Base-by-base conservation (phyloP, 2,329 filamentous ascomycete genomes). In the Neofusicoccum laricinum region DNA sequence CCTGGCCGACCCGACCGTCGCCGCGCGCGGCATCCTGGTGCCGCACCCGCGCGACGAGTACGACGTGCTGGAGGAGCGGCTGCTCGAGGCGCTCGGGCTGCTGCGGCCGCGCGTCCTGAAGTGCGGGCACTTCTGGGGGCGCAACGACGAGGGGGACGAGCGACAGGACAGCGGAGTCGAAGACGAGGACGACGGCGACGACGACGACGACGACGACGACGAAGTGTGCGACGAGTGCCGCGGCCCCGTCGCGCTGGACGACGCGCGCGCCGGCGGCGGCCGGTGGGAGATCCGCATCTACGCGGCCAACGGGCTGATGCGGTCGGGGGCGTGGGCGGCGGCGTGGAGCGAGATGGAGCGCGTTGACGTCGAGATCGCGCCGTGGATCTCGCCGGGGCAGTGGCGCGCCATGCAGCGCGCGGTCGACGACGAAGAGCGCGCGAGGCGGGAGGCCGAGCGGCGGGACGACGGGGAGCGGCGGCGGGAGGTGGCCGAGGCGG, bases 341-440 rank as follows among this genome's bases (percentile, higher is more conserved):
- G 94, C 92, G 65, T 99, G 94, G 94, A 90, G 87, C 69, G 94
- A 98, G 77, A 99, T 99, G 95, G 95, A 99, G 78, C 86, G 94
- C n/a, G 92, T 98, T 0, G 95, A 99, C 72, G 91, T 96, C 1
- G 94, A 98, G 76, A 86, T 99, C 61, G 87, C 91, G 70, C 90
- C 95, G 3, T 85, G 89, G 71, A 84, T 93, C 11, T 85, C 87
- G 17, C 75, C 85, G 0, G 77, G 81, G 1, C 73, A 89, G 12
- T 83, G 87, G 62, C 82, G 84, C 17, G 86, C 87, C 68, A 78
- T 93, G 19, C 85, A 65, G 79, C 78, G n/a, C 66, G 75, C 10
- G 76, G 82, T 36, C 21, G 50, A 2, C 1, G 34, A 19, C 1
- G 30, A 17, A n/a, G 30, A 55, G 34, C 30, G 32, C 15, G 30